Conservation (phyloP, 768 basidiomycete genomes). For the Antrodiella citrinella region DNA sequence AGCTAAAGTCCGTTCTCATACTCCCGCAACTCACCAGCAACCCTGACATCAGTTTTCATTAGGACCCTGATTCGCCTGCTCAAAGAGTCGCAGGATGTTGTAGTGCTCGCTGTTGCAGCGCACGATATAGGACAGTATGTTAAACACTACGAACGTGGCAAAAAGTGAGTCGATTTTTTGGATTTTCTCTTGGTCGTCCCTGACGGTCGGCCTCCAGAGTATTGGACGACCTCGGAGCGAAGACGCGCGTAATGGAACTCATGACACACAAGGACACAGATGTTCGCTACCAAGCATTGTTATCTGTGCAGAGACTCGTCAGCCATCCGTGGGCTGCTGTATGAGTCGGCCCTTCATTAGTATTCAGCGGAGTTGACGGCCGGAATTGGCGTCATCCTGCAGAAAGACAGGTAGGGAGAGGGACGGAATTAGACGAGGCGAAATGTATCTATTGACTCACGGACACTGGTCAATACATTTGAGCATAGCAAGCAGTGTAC, state of each 20-base stretch:
- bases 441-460: too few relatives aligned
- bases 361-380: neutral
- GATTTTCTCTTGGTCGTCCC: slow-evolving; percentile 5
- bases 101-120: slow-evolving; percentile 83
- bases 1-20: slow-evolving; percentile 57
- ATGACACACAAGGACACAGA: slow-evolving; percentile 86
- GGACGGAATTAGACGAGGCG: too few relatives aligned
- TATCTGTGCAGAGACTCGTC: slow-evolving; percentile 86
- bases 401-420: too few relatives aligned
- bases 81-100: slow-evolving; percentile 58
- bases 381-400: too few relatives aligned
- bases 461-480: too few relatives aligned
- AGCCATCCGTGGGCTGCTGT: slow-evolving; percentile 78
- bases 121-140: slow-evolving; percentile 95
- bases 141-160: slow-evolving; percentile 84
- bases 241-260: slow-evolving; percentile 82
- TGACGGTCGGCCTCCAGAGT: slow-evolving; percentile 42
- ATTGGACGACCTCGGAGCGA: slow-evolving; percentile 80
- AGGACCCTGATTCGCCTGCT: slow-evolving; percentile 74
- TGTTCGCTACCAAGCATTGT: slow-evolving; percentile 85
- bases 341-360: too few relatives aligned
- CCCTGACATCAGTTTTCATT: neutral
- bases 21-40: neutral
- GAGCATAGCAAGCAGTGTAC: too few relatives aligned
- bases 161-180: slow-evolving; percentile 49